phyloP scores from a whole-genome alignment of 345 rosid genomes.

The Laguncularia racemosa region DNA sequence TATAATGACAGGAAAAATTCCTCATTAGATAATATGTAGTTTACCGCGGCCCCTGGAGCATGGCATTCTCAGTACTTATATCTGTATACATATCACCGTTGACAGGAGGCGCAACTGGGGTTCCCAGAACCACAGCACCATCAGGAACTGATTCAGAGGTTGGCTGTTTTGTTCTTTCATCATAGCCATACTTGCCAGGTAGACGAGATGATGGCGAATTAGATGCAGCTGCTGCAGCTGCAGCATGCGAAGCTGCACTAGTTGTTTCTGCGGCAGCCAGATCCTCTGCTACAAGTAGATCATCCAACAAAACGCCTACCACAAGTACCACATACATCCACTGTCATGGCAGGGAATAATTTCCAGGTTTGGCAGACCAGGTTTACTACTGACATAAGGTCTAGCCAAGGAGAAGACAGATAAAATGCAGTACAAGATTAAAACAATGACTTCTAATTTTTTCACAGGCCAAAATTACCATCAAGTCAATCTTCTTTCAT shows the following conservation, averaged over 20 bases:
- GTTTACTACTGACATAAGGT: not conserved
- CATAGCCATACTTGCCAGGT: conserved; percentile 78
- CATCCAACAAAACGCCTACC: conserved; percentile 95
- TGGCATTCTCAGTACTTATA: conserved; percentile 93
- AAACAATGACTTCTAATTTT: not conserved
- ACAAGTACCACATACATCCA: conserved; percentile 14
- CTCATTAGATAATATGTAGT: conserved; percentile 5
- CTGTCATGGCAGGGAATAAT: not conserved
- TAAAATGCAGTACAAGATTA: not conserved
- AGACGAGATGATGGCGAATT: conserved; percentile 48
- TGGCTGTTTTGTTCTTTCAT: conserved; percentile 72
- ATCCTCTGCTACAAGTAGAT: conserved; percentile 96
- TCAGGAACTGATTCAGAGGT: conserved; percentile 60
- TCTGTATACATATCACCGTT: conserved; percentile 95
- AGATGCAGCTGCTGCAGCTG: conserved; percentile 86
- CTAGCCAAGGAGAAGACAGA: not conserved
- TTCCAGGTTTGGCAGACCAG: not conserved
- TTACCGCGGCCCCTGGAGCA: conserved; percentile 79
- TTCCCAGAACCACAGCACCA: conserved; percentile 84
- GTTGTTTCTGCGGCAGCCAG: conserved; percentile 99
- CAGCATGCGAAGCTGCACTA: conserved; percentile 93
- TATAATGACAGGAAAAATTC: conserved; percentile 2
- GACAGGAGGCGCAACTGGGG: conserved; percentile 91
- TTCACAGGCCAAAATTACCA: not conserved
- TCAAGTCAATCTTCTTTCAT: too few species aligned